These are phyloP conservation scores for Tephrocybe sp. DNA, from an alignment of 768 basidiomycete genomes.

Conservation along the genomic window DNA sequence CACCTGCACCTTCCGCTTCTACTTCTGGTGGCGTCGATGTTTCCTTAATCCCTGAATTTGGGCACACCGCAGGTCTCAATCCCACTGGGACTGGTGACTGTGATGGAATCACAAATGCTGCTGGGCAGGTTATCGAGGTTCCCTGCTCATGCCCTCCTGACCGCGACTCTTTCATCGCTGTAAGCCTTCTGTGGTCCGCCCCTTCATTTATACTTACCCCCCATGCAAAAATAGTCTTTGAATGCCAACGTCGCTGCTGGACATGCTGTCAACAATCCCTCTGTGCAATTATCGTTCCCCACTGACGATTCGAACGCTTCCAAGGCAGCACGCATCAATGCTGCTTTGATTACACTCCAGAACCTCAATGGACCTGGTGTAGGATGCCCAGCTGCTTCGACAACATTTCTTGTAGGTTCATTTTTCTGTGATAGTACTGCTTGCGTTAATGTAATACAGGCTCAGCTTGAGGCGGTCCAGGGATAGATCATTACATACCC, in stretches of 20 bases:
- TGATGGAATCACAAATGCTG: slow-evolving; percentile 56
- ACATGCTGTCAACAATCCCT: slow-evolving; percentile 60
- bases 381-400: slow-evolving; percentile 57
- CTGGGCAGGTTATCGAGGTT: slow-evolving; percentile 56
- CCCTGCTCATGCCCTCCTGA: slow-evolving; percentile 71
- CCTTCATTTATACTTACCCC: neutral
- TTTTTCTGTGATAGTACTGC: neutral
- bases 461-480: slow-evolving; percentile 28
- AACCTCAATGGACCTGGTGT: slow-evolving; percentile 68
- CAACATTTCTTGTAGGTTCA: slow-evolving; percentile 20
- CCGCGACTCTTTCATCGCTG: slow-evolving; percentile 49
- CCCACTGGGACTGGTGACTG: slow-evolving; percentile 74
- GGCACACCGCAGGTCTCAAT: slow-evolving; percentile 53
- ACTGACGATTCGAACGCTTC: slow-evolving; percentile 55
- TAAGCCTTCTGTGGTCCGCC: slow-evolving; percentile 19
- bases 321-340: slow-evolving; percentile 56
- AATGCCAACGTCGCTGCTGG: slow-evolving; percentile 62
- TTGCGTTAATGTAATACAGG: slow-evolving; percentile 17
- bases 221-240: slow-evolving; percentile 32
- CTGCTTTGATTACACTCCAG: slow-evolving; percentile 65
- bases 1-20: slow-evolving; percentile 22
- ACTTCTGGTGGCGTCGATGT: slow-evolving; percentile 45
- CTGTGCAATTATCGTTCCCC: slow-evolving; percentile 60
- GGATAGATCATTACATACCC: slow-evolving; percentile 2
- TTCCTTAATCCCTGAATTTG: slow-evolving; percentile 59